Percentiles rank a stretch among this genome's conserved stretches.
phyloP scores from a whole-genome alignment of 2,329 filamentous ascomycete species.

The Talaromyces sp. region DNA sequence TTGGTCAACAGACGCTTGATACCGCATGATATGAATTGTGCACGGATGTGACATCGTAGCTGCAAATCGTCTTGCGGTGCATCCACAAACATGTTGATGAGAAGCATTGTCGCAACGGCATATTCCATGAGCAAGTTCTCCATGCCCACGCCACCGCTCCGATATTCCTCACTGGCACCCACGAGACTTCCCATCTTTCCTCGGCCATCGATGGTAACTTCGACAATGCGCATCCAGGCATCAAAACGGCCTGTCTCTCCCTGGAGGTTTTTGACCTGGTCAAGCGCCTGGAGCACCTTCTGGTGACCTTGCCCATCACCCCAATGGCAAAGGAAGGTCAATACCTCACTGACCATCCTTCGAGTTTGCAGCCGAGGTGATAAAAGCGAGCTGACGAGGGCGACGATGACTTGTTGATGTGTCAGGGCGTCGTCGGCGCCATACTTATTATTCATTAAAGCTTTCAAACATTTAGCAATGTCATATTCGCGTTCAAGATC shows the following conservation, averaged over 20 bases:
- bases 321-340: constrained; percentile 97
- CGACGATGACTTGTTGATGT: constrained; percentile 84
- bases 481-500: constrained; percentile 91
- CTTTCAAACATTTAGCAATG: constrained; percentile 95
- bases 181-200: constrained; percentile 99
- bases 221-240: constrained; percentile 96
- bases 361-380: constrained; percentile 85
- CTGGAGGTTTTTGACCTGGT: constrained; percentile 79
- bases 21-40: constrained; percentile 92
- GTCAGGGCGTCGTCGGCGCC: constrained; percentile 90
- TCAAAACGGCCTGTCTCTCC: constrained; percentile 95
- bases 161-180: constrained; percentile 90
- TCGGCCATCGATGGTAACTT: constrained; percentile 92
- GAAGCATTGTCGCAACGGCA: constrained; percentile 84
- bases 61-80: constrained; percentile 84
- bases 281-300: constrained; percentile 89
- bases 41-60: constrained; percentile 85
- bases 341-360: constrained; percentile 90
- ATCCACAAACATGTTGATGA: constrained; percentile 96
- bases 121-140: constrained; percentile 99
- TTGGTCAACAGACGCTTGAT: constrained; percentile 91
- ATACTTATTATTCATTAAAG: constrained; percentile 98
- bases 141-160: constrained; percentile 94
- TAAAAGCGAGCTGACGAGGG: constrained; percentile 78
- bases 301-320: constrained; percentile 79